Evolutionary conservation across 1,284 basidiomycete genomes (phyloP).

Genomic region (Ustilago shanxiensis): DNA sequence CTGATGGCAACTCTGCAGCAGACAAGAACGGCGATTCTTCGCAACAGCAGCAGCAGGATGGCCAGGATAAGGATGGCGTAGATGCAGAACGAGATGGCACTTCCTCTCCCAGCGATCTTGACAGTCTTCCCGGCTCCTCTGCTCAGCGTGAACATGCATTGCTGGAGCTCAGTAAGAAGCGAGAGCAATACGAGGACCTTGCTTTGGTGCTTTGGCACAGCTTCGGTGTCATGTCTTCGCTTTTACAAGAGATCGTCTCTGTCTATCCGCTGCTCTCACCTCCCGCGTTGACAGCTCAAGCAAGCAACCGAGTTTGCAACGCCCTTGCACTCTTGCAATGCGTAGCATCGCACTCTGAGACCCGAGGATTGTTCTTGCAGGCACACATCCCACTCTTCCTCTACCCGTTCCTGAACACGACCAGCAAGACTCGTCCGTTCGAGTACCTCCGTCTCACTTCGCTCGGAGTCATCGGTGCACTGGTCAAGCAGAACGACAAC

Average conservation of each 20-base stretch:
- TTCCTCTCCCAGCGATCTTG: conserved; percentile 27
- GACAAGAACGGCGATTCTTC: conserved; percentile 16
- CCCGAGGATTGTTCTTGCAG: conserved; percentile 66
- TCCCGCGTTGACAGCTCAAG: conserved; percentile 95
- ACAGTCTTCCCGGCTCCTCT: conserved; percentile 60
- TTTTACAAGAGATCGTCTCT: conserved; percentile 97
- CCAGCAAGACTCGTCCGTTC: conserved; percentile 97
- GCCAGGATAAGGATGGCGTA: background rate
- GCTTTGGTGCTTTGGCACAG: conserved; percentile 99
- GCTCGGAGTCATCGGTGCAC: conserved; percentile 95
- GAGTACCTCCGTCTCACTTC: conserved; percentile 98
- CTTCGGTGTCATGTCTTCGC: conserved; percentile 98
- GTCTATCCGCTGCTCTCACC: conserved; percentile 97
- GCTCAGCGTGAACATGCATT: conserved; percentile 67
- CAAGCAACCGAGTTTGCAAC: conserved; percentile 99
- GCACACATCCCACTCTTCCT: conserved; percentile 98
- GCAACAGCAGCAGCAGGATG: background rate
- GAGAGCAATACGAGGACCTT: conserved; percentile 98
- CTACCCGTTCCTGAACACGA: conserved; percentile 99
- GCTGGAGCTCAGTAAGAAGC: conserved; percentile 96
- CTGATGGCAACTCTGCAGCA: background rate
- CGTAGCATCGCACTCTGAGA: conserved; percentile 75
- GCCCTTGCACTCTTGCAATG: conserved; percentile 97
- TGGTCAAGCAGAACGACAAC: conserved; percentile 97
- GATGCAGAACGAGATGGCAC: conserved; percentile 19